Evolutionary conservation across 371 early-diverging fungal genomes (phyloP).

Genomic region (Syncephalastrum contaminatum): DNA sequence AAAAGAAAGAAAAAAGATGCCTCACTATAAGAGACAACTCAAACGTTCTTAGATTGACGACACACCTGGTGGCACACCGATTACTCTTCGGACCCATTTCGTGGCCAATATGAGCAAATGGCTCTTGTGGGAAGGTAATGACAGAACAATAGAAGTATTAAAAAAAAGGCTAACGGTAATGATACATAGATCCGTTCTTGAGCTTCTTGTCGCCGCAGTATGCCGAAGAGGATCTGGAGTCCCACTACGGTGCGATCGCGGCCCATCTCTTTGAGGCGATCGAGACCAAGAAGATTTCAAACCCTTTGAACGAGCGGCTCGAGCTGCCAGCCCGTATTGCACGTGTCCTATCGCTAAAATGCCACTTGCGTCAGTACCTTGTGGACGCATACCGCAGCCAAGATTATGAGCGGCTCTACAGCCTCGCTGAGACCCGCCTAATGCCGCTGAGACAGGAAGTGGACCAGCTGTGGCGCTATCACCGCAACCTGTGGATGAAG

Average conservation of each 20-base stretch:
- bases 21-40: slow-evolving; percentile 9
- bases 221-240: slow-evolving; percentile 59
- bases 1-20: background rate
- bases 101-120: slow-evolving; percentile 82
- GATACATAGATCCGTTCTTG: slow-evolving; percentile 66
- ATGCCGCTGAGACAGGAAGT: slow-evolving; percentile 60
- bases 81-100: slow-evolving; percentile 54
- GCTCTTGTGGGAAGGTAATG: slow-evolving; percentile 80
- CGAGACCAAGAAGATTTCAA: slow-evolving; percentile 23
- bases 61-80: slow-evolving; percentile 43
- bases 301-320: slow-evolving; percentile 70
- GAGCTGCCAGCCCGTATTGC: slow-evolving; percentile 71
- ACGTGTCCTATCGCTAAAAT: slow-evolving; percentile 66
- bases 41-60: slow-evolving; percentile 48
- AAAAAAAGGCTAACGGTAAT: background rate
- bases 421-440: slow-evolving; percentile 48
- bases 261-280: slow-evolving; percentile 49
- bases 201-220: slow-evolving; percentile 80
- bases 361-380: slow-evolving; percentile 63
- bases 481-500: slow-evolving; percentile 75
- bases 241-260: slow-evolving; percentile 60
- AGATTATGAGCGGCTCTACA: slow-evolving; percentile 46
- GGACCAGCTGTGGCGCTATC: slow-evolving; percentile 74
- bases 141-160: background rate
- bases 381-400: slow-evolving; percentile 62